Conservation (phyloP, 2,329 filamentous ascomycete species). For the Clarireedia sp. region DNA sequence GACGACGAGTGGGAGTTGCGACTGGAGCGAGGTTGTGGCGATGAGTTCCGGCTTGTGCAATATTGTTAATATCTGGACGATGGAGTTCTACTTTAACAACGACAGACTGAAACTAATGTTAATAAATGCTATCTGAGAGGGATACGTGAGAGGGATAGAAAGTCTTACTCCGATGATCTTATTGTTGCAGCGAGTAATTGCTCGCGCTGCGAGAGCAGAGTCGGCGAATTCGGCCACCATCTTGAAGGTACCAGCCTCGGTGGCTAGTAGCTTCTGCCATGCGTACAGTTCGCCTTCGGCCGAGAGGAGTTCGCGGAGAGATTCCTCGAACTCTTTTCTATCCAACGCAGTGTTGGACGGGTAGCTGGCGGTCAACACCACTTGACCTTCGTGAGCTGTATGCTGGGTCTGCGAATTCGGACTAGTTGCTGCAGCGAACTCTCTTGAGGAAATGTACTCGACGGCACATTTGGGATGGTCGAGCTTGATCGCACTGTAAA, state of each 20-base stretch:
- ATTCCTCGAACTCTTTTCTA: constrained; percentile 31
- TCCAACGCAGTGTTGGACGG: constrained; percentile 18
- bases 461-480: constrained; percentile 17
- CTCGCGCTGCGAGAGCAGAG: constrained; percentile 35
- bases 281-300: constrained; percentile 45
- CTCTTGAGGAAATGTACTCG: constrained; percentile 21
- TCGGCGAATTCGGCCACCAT: constrained; percentile 48
- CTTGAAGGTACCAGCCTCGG: constrained; percentile 37
- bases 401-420: constrained; percentile 8
- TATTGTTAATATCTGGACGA: constrained; percentile 10
- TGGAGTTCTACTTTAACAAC: constrained; percentile 9
- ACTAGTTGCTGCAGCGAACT: constrained; percentile 17
- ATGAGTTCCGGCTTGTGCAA: neutral
- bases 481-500: constrained; percentile 20
- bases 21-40: neutral
- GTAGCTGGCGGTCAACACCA: constrained; percentile 42
- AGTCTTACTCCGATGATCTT: constrained; percentile 17
- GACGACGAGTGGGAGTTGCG: constrained; percentile 12
- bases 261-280: constrained; percentile 35
- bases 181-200: constrained; percentile 36
- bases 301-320: constrained; percentile 36
- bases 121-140: neutral
- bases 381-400: constrained; percentile 47
- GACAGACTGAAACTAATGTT: constrained; percentile 7
- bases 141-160: neutral